Evolutionary conservation across 1,139 yeast genomes (phyloP).

Genomic region (Taiozyma sp.): DNA sequence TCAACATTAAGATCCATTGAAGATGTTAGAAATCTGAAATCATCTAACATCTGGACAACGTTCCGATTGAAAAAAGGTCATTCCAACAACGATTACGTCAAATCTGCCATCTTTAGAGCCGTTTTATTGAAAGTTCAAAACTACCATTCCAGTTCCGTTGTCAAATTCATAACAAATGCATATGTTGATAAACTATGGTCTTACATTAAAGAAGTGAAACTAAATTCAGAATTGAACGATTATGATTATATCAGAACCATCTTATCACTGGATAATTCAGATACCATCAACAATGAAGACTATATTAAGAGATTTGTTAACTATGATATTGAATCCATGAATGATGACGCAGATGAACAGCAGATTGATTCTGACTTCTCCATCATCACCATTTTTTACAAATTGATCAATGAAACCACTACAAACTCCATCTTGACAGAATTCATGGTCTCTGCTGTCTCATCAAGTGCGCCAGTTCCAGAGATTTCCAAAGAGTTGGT

Average conservation of each 20-base stretch:
- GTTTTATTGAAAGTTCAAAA: slow-evolving; percentile 23
- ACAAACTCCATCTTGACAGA: slow-evolving; percentile 14
- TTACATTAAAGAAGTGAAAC: slow-evolving; percentile 18
- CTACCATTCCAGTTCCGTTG: slow-evolving; percentile 13
- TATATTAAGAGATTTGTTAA: slow-evolving; percentile 17
- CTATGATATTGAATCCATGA: slow-evolving; percentile 6
- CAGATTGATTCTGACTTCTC: slow-evolving; percentile 14
- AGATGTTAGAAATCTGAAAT: slow-evolving; percentile 17
- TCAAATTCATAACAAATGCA: slow-evolving; percentile 14
- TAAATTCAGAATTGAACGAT: slow-evolving; percentile 16
- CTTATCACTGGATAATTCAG: slow-evolving; percentile 17
- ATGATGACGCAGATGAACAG: slow-evolving; percentile 7
- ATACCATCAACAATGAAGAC: slow-evolving; percentile 23
- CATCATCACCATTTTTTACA: slow-evolving; percentile 9
- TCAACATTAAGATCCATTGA: slow-evolving; percentile 4
- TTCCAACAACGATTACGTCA: slow-evolving; percentile 22
- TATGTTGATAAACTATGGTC: slow-evolving; percentile 26
- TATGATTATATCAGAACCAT: slow-evolving; percentile 24
- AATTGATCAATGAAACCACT: slow-evolving; percentile 17
- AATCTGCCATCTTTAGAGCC: slow-evolving; percentile 25
- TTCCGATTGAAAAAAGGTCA: slow-evolving; percentile 17
- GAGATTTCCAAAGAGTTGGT: slow-evolving; percentile 13
- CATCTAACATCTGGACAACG: slow-evolving; percentile 17
- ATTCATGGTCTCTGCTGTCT: slow-evolving; percentile 15
- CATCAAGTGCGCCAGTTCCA: slow-evolving; percentile 13